These are phyloP conservation scores for Tylopilus subfusipes DNA, from an alignment of 768 basidiomycete genomes.

Conservation along the genomic window DNA sequence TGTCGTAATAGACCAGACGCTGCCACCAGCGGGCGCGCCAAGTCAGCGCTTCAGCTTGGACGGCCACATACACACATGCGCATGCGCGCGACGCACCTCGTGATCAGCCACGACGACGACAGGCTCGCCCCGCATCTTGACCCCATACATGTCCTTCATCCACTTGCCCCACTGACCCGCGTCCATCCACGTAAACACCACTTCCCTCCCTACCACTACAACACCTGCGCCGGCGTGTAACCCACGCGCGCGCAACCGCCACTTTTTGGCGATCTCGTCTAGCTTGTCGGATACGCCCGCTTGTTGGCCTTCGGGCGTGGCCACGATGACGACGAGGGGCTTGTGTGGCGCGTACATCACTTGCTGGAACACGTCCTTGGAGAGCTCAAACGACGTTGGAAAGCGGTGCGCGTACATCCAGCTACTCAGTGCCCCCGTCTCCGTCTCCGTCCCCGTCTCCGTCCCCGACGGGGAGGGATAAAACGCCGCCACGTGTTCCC, in stretches of 20 bases:
- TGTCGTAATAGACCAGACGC: conserved; percentile 75
- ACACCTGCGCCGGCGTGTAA: conserved; percentile 14
- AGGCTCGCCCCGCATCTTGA: conserved; percentile 36
- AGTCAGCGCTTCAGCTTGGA: no score
- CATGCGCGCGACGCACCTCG: conserved; percentile 20
- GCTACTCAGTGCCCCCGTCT: conserved; percentile 24
- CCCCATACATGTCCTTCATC: conserved; percentile 90
- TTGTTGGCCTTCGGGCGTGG: conserved; percentile 37
- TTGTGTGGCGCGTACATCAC: conserved; percentile 79
- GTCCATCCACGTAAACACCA: conserved; percentile 92
- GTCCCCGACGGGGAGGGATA: conserved; percentile 5
- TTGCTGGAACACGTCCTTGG: conserved; percentile 72
- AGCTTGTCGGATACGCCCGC: conserved; percentile 46
- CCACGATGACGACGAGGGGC: conserved; percentile 78
- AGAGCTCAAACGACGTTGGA: conserved; percentile 71
- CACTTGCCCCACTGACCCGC: conserved; percentile 78
- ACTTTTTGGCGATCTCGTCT: conserved; percentile 53
- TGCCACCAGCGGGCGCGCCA: no score
- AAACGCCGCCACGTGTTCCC: conserved; percentile 45
- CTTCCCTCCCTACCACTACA: conserved; percentile 38
- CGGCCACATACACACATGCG: no score
- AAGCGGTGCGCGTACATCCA: conserved; percentile 74
- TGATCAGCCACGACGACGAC: conserved; percentile 79
- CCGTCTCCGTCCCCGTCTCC: not conserved
- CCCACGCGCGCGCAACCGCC: conserved; percentile 39